Conservation (phyloP, 1,284 basidiomycete genomes). For the Pascua sp. region DNA sequence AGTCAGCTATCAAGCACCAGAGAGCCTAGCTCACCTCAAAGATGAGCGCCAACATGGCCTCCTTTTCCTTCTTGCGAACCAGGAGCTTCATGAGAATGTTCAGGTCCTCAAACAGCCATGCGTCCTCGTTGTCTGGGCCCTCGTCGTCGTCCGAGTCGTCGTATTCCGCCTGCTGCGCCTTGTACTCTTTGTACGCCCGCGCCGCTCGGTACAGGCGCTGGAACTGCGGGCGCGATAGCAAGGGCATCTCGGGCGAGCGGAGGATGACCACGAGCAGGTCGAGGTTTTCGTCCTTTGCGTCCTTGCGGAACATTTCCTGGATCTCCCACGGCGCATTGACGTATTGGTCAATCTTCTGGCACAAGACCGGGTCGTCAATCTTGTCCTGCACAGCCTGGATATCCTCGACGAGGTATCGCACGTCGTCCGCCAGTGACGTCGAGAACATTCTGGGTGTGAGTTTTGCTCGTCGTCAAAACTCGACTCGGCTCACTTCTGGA, state of each 20-base stretch:
- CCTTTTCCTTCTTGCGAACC: constrained; percentile 76
- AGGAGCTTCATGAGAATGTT: constrained; percentile 73
- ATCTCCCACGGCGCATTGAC: constrained; percentile 83
- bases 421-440: constrained; percentile 83
- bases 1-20: not conserved
- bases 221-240: constrained; percentile 69
- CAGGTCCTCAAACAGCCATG: constrained; percentile 90
- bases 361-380: constrained; percentile 80
- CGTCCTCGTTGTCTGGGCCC: constrained; percentile 85
- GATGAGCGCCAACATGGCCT: constrained; percentile 87
- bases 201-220: constrained; percentile 71
- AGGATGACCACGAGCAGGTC: constrained; percentile 80
- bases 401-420: constrained; percentile 75
- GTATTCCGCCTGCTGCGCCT: constrained; percentile 60
- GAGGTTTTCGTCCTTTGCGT: constrained; percentile 67
- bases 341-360: constrained; percentile 81
- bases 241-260: constrained; percentile 72
- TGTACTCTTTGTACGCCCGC: constrained; percentile 70
- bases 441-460: constrained; percentile 76
- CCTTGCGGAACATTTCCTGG: constrained; percentile 72
- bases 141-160: constrained; percentile 87
- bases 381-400: constrained; percentile 81
- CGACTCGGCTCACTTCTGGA: constrained; percentile 55
- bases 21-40: constrained; percentile 69
- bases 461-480: not conserved